Evolutionary conservation across 306 rosid species (phyloP).

Genomic region (Prunus armeniaca): DNA sequence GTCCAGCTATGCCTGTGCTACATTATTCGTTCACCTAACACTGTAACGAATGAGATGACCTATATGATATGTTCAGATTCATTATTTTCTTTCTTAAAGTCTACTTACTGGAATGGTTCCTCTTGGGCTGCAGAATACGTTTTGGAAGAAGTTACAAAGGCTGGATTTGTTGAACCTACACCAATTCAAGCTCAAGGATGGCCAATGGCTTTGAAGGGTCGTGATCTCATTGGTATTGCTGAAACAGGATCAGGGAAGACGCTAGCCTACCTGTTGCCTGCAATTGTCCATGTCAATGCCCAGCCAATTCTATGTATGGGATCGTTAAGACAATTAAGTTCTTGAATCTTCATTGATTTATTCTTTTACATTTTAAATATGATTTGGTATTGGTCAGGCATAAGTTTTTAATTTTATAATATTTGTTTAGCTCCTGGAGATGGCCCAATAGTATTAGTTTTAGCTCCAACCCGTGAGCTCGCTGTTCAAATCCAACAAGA

Average conservation of each 20-base stretch:
- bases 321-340: conserved; percentile 11
- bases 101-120: conserved; percentile 11
- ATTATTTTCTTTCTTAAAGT: not conserved
- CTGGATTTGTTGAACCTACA: conserved; percentile 95
- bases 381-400: not conserved
- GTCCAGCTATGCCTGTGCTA: not conserved
- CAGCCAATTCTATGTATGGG: conserved; percentile 73
- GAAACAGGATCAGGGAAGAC: conserved; percentile 99
- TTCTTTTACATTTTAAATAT: not conserved
- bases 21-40: not conserved
- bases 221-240: conserved; percentile 96
- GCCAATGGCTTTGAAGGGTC: conserved; percentile 99
- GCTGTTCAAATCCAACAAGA: conserved; percentile 98
- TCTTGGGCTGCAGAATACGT: conserved; percentile 63
- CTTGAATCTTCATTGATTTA: not conserved
- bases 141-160: conserved; percentile 72
- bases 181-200: conserved; percentile 99
- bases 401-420: conserved; percentile 5
- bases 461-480: conserved; percentile 98
- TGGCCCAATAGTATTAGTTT: conserved; percentile 93
- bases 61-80: not conserved
- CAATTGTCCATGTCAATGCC: conserved; percentile 97
- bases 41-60: not conserved
- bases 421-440: conserved; percentile 81
- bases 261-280: conserved; percentile 89